Base-by-base conservation (phyloP, 495 filamentous ascomycete genomes). In the Aspergillus cavernicola region DNA sequence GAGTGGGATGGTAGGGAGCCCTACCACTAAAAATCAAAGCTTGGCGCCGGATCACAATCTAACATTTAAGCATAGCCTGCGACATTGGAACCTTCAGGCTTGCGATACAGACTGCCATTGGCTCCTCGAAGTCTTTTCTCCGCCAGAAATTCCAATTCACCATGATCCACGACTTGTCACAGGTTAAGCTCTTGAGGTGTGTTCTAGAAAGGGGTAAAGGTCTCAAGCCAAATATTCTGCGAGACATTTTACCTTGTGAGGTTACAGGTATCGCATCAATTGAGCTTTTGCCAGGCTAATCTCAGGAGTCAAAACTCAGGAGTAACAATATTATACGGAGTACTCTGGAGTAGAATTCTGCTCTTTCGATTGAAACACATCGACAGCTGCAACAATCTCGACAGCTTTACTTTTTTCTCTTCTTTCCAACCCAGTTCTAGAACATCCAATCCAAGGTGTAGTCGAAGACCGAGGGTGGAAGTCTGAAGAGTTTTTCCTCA, bases 11-110 rank as follows among this genome's bases (percentile, higher is more conserved):
- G 46, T 39, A 20, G 46, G n/a, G 46, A 11, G 19, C 45, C 19
- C 31, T 18, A 46, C 31, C 50, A 36, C 41, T 29, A 20, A 38
- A 22, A 53, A 9, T 38, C 32, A 46, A 36, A 53, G 50, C 50
- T 53, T 53, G 50, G 50, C 50, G 20, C 40, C 10, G 20, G 19
- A 38, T 37, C 19, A 20, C 20, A 43, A 20, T 20, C 16, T 20
- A 6, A n/a, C 38, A 41, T 10, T 13, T 22, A 44, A 10, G 20
- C 41, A 44, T n/a, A n/a, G n/a, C n/a, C 32, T 35, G 32, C 32
- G 32, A 35, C 32, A 35, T n/a, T n/a, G n/a, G n/a, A n/a, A n/a
- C n/a, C n/a, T 35, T 10, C 12, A 35, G 32, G 4, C 32, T 35
- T 35, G 32, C 32, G 12, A 13, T 35, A 3, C 32, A 5, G 6